These are phyloP conservation scores for Pestalotiopsis sp. DNA, from an alignment of 2,329 filamentous ascomycete genomes.

Conservation along the genomic window DNA sequence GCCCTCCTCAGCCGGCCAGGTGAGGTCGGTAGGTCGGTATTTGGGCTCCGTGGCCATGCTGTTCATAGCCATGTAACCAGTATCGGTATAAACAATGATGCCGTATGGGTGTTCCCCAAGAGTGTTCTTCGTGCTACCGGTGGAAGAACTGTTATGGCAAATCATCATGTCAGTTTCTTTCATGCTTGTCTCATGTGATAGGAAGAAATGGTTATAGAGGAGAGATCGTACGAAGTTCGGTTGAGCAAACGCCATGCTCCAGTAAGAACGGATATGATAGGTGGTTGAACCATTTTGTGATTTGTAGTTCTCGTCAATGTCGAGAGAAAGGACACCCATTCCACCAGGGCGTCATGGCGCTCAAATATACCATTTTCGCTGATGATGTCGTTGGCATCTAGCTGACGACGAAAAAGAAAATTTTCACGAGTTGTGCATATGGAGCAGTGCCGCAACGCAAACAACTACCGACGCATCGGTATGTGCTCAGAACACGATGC, in stretches of 20 bases:
- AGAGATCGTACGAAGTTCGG: not conserved
- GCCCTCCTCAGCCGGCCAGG: conserved; percentile 20
- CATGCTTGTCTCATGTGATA: no score
- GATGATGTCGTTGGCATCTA: no score
- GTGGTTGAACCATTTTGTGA: not conserved
- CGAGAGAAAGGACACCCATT: no score
- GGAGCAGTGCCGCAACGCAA: no score
- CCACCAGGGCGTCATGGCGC: no score
- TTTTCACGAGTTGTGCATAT: no score
- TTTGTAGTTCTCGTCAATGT: no score
- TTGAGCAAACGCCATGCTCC: not conserved
- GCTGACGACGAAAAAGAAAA: no score
- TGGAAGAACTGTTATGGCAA: not conserved
- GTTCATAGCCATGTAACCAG: conserved; percentile 29
- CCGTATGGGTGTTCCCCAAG: conserved; percentile 15
- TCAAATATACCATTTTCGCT: no score
- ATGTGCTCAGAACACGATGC: no score
- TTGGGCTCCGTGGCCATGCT: conserved; percentile 27
- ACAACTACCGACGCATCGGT: no score
- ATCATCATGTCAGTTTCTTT: not conserved
- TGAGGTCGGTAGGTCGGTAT: conserved; percentile 24
- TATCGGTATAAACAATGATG: conserved; percentile 26
- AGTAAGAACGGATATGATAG: not conserved
- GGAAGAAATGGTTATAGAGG: not conserved
- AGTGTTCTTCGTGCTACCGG: not conserved